Base-by-base conservation (phyloP, 2,329 filamentous ascomycete species). In the Tolypocladium guangdongense region DNA sequence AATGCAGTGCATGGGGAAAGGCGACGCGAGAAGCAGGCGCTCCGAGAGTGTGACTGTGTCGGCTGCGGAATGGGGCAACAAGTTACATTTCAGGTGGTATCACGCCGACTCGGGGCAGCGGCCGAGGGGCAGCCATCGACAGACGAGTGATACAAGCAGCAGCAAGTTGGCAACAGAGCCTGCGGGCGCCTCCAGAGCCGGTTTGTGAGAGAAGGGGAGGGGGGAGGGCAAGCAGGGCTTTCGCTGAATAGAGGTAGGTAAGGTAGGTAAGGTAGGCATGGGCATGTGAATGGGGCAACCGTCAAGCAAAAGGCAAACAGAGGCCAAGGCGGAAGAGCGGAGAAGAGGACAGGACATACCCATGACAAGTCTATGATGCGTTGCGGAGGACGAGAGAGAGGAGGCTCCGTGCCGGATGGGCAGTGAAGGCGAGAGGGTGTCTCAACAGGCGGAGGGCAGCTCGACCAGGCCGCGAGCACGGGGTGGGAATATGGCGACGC, bases 21-120 rank as follows among this genome's bases (percentile, higher is more conserved):
- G 62, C 57, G 62, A 64, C 60, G 61, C 59, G 62, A 65, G 59
- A 61, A 60, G 60, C 61, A 63, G 56, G 62, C 57, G 27, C 43
- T 32, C 18, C 43, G 43, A 32, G 57, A 56, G 55, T 55, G 58
- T 59, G 58, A 59, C 57, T 54, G 63, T 59, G 57, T 61, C 58
- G 62, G 60, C 52, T 58, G 61, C 63, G 62, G 59, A 62, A 63
- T 59, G 63, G 63, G 59, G 59, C 58, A 58, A 60, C 58, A 59
- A 65, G 63, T 63, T 66, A 64, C 64, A 65, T 65, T 62, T 63
- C 63, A 61, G 59, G 59, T 66, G 60, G 64, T 66, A 66, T 67
- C 64, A 67, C 64, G 62, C 63, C 63, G 64, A 63, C 61, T 64
- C 20, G 64, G 51, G 54, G 51, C 43, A 33, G 48, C 49, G 16